Conservation (phyloP, 2,329 filamentous ascomycete species). For the Colletotrichum australisinense region DNA sequence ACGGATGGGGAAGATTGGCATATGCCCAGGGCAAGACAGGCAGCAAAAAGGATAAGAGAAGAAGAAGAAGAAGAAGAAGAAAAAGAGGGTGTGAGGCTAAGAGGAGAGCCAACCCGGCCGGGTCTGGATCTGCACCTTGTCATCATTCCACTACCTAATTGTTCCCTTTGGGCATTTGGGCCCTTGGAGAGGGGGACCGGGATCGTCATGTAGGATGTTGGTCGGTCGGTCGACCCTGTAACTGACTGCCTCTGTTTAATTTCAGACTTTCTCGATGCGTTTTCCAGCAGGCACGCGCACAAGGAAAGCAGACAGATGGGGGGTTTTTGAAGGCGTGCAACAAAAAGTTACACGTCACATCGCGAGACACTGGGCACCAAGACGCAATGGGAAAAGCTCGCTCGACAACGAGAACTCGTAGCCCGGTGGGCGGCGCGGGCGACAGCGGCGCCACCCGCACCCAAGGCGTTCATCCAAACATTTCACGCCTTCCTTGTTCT, state of each 20-base stretch:
- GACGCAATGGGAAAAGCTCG: not conserved
- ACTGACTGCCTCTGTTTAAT: not conserved
- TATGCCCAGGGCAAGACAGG: not conserved
- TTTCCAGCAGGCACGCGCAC: not conserved
- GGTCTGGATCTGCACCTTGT: not conserved
- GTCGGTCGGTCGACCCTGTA: not conserved
- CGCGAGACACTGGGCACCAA: not conserved
- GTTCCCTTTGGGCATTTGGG: not conserved
- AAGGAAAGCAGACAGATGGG: not conserved
- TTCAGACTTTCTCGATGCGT: not conserved
- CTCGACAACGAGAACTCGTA: not conserved
- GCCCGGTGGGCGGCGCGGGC: not conserved
- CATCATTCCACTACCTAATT: not conserved
- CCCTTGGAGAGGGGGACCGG: not conserved
- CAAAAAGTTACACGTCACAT: not conserved
- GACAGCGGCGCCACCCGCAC: constrained; percentile 32
- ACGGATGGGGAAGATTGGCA: not conserved
- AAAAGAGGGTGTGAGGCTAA: not conserved
- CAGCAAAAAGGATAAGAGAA: not conserved
- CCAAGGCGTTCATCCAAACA: not conserved
- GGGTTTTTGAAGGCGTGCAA: not conserved
- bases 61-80: not conserved
- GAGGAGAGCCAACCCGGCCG: not conserved
- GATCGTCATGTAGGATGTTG: not conserved
- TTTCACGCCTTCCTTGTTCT: not conserved